Conservation (phyloP, 2,329 filamentous ascomycete genomes). For the Pseudopyricularia javanii region DNA sequence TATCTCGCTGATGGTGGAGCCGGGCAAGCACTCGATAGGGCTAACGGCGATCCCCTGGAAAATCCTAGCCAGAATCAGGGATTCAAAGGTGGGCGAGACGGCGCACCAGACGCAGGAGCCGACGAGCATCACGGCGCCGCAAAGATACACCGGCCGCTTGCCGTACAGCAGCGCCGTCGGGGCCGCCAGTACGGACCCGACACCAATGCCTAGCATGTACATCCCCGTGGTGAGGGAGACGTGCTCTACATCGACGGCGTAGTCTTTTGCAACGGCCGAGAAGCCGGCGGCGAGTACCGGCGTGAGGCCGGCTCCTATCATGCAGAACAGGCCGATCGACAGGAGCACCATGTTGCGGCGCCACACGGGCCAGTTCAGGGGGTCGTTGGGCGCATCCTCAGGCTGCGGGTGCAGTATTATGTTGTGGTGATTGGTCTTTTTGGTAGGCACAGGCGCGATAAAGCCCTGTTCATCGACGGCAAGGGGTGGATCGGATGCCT, state of each 20-base stretch:
- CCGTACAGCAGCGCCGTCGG: constrained; percentile 86
- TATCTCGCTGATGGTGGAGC: constrained; percentile 89
- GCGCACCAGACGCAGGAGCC: constrained; percentile 74
- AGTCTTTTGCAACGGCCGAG: constrained; percentile 57
- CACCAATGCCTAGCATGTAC: constrained; percentile 85
- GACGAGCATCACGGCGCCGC: constrained; percentile 66
- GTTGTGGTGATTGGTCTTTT: constrained; percentile 67
- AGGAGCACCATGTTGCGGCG: constrained; percentile 68
- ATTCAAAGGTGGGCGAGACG: constrained; percentile 66
- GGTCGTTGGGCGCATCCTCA: constrained; percentile 81
- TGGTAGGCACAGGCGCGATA: constrained; percentile 32
- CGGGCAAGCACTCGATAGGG: constrained; percentile 84
- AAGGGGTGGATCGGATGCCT: constrained; percentile 32
- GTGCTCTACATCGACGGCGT: constrained; percentile 52
- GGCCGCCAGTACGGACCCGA: constrained; percentile 74
- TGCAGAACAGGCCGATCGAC: constrained; percentile 81
- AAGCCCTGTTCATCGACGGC: constrained; percentile 14
- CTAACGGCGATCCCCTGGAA: constrained; percentile 82
- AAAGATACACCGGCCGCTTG: constrained; percentile 82
- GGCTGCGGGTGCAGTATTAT: constrained; percentile 89
- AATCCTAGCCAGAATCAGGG: constrained; percentile 68
- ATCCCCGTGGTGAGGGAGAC: constrained; percentile 83
- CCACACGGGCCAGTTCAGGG: constrained; percentile 81
- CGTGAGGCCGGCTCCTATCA: constrained; percentile 88
- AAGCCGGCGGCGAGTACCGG: constrained; percentile 85